Evolutionary conservation across 345 rosid species (phyloP), one percentile per base, ranked within the genome.

Genomic region (Mangifera indica): DNA sequence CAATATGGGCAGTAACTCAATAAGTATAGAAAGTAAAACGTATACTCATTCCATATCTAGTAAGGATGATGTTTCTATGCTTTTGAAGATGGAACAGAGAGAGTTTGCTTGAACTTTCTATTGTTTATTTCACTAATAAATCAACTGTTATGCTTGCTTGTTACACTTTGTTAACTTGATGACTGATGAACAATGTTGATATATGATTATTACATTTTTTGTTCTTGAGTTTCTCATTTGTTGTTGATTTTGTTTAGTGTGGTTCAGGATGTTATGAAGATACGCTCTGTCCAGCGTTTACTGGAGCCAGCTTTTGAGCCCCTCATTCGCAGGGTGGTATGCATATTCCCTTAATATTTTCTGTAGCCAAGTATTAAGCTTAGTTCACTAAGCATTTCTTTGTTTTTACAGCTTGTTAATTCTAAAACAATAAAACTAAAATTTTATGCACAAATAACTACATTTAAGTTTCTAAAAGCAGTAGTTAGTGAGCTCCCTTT

Each of bases 261-360:
- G 83, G 98, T 95, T 72, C 91, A 89, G 76, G 98, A 92, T 76
- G 97, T 88, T 73, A 88, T 95, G 86, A 88, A 86, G 82, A 74
- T 84, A 81, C 87, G 84, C 60, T 84, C 93, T 11, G 85, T 90
- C 70, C 87, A 90, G 75, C 87, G 83, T 73, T 77, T 85, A 70
- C 86, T 94, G 75, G 98, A 91, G 83, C 97, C 95, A 7, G 83
- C 86, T 86, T 81, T 94, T 52, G 98, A 92, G 86, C 99, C 99
- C 10, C 81, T 95, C 80, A 88, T 95, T 70, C 97, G 99, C 48
- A 87, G 87, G 78, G 99, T 95, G 97, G 99, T 95, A 84, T 9
- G 93, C 74, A 42, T 65, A 42, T 58, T 65, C 15, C 53, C 44
- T 45, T 64, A 8, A 44, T 66, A 29, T 66, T 5, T 45, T 44